Evolutionary conservation across 2,329 filamentous ascomycete genomes (phyloP), one percentile per base, ranked within the genome.

Genomic region (Thielaviopsis populi): DNA sequence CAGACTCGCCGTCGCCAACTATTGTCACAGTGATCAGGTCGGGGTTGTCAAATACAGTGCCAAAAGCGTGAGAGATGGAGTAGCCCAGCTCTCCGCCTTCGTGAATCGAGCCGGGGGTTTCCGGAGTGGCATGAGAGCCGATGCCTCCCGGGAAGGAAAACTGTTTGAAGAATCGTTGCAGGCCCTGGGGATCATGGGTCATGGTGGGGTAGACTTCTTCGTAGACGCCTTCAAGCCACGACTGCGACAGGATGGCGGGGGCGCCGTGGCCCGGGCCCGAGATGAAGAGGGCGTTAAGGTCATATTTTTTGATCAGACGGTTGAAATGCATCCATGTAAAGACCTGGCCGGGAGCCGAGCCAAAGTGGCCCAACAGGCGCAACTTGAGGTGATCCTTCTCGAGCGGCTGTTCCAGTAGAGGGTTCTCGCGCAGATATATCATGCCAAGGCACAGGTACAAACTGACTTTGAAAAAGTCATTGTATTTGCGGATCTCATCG

Each of bases 271-370:
- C 88, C 0, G 88, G 88, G 5, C 88, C 88, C 1, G 86, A 89
- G 65, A 91, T 77, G 72, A 88, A 91, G 68, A 89, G 79, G 37
- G 82, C 79, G 70, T 91, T 80, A 60, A 91, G 75, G 68, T 88
- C 82, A 70, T 89, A 87, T 74, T 90, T 91, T 73, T 87, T 89
- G 78, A 91, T 89, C 66, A 91, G 76, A 41, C 87, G 84, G 74
- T 91, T 91, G 79, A 89, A 87, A 75, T 91, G 87, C 76, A 90
- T 88, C 73, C 85, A 91, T 41, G 86, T 88, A 74, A 91, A 91
- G 65, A 86, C 84, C 73, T 91, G 88, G 15, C 87, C 88, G n/a
- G 88, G 84, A 60, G 88, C 87, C 2, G 86, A 89, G 63, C 88
- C 88, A 79, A 88, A 91, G 71, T 91, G 88, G 46, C 88, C 88